Evolutionary conservation across 192 early-diverging fungal genomes (phyloP).

Genomic region (Coemansia umbellata): DNA sequence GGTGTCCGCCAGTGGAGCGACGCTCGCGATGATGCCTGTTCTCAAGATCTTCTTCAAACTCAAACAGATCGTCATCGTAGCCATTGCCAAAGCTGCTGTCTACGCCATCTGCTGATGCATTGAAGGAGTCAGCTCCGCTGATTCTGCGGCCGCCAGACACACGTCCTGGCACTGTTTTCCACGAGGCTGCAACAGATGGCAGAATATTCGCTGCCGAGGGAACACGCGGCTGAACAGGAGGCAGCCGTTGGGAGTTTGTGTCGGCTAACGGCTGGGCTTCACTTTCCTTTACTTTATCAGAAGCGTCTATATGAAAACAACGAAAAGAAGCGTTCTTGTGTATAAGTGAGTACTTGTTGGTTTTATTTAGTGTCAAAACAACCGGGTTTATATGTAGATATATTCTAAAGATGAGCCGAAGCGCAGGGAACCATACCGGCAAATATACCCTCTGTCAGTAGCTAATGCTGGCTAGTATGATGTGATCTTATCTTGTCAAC

Average conservation of each 20-base stretch:
- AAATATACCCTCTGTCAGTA: too few relatives aligned
- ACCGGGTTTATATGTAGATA: neutral
- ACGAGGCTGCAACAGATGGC: slow-evolving; percentile 19
- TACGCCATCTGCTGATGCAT: neutral
- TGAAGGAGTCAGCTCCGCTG: neutral
- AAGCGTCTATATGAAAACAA: neutral
- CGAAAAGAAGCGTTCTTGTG: neutral
- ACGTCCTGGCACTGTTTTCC: slow-evolving; percentile 27
- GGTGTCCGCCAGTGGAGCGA: slow-evolving; percentile 13
- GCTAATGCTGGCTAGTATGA: too few relatives aligned
- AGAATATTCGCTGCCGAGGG: slow-evolving; percentile 5
- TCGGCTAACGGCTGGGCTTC: slow-evolving; percentile 3
- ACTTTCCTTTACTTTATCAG: too few relatives aligned
- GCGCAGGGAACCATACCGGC: too few relatives aligned
- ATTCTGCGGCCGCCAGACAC: slow-evolving; percentile 7
- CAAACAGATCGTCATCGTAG: slow-evolving; percentile 73
- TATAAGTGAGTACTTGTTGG: too few relatives aligned
- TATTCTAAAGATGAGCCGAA: neutral
- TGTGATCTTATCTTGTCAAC: too few relatives aligned
- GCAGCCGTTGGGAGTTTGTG: slow-evolving; percentile 2
- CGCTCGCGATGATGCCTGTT: slow-evolving; percentile 37
- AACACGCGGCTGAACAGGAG: slow-evolving; percentile 29
- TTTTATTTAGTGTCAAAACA: slow-evolving; percentile 3
- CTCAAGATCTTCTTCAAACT: slow-evolving; percentile 77
- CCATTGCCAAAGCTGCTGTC: slow-evolving; percentile 14